These are phyloP conservation scores for Cydonia oblonga DNA, from an alignment of 331 rosid genomes.

Conservation along the genomic window DNA sequence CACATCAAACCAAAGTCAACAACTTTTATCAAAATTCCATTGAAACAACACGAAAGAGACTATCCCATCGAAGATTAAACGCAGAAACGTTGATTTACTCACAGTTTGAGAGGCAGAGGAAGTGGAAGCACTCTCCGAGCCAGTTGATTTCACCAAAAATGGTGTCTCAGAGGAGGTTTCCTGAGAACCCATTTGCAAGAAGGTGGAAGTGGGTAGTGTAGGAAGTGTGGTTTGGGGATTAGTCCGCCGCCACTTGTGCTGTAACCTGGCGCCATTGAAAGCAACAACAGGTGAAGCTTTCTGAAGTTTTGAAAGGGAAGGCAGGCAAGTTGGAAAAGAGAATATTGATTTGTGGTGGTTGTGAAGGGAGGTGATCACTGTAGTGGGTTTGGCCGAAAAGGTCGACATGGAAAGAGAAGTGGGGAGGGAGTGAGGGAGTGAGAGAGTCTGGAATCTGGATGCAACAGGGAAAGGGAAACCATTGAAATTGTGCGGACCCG, in stretches of 20 bases:
- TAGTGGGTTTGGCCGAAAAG: conserved; percentile 16
- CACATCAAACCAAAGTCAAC: not conserved
- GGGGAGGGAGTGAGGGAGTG: not conserved
- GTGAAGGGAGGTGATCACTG: conserved; percentile 1
- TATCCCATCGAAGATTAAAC: not conserved
- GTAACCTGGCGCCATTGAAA: conserved; percentile 7
- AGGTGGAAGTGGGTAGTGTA: conserved; percentile 5
- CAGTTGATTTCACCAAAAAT: conserved; percentile 14
- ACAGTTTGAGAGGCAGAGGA: conserved; percentile 30
- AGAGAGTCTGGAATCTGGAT: not conserved
- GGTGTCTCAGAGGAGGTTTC: conserved; percentile 11
- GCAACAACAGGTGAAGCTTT: conserved; percentile 4
- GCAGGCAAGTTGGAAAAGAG: not conserved
- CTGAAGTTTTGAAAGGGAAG: conserved; percentile 8
- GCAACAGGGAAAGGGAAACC: not conserved
- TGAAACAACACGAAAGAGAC: not conserved
- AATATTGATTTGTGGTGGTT: not conserved
- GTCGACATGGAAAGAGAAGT: conserved; percentile 17
- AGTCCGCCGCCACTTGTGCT: not conserved
- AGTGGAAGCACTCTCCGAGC: conserved; percentile 12
- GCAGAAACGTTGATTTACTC: not conserved
- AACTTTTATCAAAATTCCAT: not conserved
- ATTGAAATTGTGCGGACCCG: conserved; percentile 1
- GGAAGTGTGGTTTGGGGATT: not conserved
- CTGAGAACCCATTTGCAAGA: conserved; percentile 23